Percentiles rank a stretch among this genome's conserved stretches.
These are phyloP conservation scores for Claviceps sp. DNA, from an alignment of 2,329 filamentous ascomycete species.

Conservation along the genomic window DNA sequence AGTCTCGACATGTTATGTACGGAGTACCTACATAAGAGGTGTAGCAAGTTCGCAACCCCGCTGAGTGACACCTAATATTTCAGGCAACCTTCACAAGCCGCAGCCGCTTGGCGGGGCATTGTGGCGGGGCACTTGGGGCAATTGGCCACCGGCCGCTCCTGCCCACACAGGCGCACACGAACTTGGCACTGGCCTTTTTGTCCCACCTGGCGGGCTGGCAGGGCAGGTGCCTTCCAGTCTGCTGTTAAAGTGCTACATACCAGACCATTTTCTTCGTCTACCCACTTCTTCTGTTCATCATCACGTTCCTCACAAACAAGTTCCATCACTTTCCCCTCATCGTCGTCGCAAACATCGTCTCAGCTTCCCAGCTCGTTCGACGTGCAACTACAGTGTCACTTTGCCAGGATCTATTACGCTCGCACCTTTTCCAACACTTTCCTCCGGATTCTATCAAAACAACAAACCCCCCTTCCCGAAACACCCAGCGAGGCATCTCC, in stretches of 20 bases:
- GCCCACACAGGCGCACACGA: background rate
- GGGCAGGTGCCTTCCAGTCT: background rate
- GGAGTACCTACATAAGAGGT: too few relatives aligned
- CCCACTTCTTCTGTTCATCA: slow-evolving; percentile 2
- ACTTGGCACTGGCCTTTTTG: background rate
- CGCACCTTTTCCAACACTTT: slow-evolving; percentile 3
- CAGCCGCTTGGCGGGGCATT: background rate
- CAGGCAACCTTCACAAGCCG: background rate
- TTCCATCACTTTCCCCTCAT: slow-evolving; percentile 1
- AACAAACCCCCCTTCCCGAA: slow-evolving; percentile 9
- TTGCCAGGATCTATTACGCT: background rate
- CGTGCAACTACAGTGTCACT: background rate
- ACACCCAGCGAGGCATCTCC: slow-evolving; percentile 30
- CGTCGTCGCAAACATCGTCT: slow-evolving; percentile 4
- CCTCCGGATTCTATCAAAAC: slow-evolving; percentile 7
- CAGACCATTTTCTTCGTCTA: slow-evolving; percentile 2
- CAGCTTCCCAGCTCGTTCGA: slow-evolving; percentile 1
- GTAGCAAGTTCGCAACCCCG: too few relatives aligned
- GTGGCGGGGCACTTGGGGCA: background rate
- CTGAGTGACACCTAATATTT: background rate
- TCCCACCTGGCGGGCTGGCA: background rate
- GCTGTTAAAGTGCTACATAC: background rate
- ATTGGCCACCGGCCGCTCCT: background rate
- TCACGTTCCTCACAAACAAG: background rate
- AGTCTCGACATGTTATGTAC: too few relatives aligned